Evolutionary conservation across 352 stramenopile genomes (phyloP).

Genomic region (Peronospora belbahrii): DNA sequence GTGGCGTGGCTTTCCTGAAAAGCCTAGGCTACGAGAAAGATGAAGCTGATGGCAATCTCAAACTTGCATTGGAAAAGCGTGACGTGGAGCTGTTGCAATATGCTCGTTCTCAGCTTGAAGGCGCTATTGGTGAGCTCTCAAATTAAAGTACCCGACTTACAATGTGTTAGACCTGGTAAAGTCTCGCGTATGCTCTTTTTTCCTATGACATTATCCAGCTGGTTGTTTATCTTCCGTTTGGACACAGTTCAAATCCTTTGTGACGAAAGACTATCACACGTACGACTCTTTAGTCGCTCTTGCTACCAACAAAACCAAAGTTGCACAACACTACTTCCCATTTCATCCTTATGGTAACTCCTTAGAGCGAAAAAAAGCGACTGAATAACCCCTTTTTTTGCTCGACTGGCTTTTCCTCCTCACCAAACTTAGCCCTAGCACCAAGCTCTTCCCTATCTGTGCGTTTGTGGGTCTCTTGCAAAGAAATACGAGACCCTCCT

Average conservation of each 20-base stretch:
- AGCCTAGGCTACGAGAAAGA: conserved; percentile 87
- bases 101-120: conserved; percentile 45
- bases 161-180: conserved; percentile 32
- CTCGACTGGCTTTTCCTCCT: conserved; percentile 17
- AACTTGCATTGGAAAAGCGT: conserved; percentile 51
- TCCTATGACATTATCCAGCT: neutral
- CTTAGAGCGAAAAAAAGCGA: conserved; percentile 65
- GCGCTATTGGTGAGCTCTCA: conserved; percentile 58
- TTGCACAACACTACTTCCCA: neutral
- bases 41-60: conserved; percentile 51
- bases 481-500: conserved; percentile 34
- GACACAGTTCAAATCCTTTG: neutral
- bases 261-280: conserved; percentile 2
- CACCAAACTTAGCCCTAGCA: conserved; percentile 7
- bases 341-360: conserved; percentile 10
- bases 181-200: conserved; percentile 5
- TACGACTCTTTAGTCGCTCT: too few relatives aligned
- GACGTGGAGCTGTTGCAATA: conserved; percentile 60
- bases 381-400: conserved; percentile 53
- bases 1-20: conserved; percentile 81
- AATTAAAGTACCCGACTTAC: conserved; percentile 23
- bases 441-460: conserved; percentile 13
- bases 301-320: neutral
- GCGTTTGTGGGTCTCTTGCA: conserved; percentile 30
- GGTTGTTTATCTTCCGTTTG: neutral